Conservation (phyloP, 208 protist genomes). For the Lotmaria passim region DNA sequence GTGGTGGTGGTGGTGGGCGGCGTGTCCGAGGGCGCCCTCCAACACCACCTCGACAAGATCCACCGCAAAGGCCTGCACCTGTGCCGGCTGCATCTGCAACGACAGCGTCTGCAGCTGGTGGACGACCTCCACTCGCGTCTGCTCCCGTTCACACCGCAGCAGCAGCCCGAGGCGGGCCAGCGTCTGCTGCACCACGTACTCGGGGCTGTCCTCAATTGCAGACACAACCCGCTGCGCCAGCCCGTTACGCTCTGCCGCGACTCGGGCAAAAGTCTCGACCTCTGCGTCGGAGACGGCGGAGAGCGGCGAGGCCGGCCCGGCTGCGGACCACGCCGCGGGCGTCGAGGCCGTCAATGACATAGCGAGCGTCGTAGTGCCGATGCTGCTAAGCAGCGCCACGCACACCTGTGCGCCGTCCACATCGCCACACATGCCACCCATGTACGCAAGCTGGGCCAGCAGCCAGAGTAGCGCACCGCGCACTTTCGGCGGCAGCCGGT, state of each 20-base stretch:
- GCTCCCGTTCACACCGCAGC: slow-evolving; percentile 64
- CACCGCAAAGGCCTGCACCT: slow-evolving; percentile 47
- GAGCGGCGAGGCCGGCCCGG: slow-evolving; percentile 8
- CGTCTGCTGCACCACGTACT: slow-evolving; percentile 45
- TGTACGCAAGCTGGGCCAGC: slow-evolving; percentile 73
- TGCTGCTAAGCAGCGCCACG: slow-evolving; percentile 71
- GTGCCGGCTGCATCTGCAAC: slow-evolving; percentile 57
- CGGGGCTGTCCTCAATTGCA: slow-evolving; percentile 22
- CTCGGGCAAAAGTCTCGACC: neutral
- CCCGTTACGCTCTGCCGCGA: slow-evolving; percentile 20
- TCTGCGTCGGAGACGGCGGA: slow-evolving; percentile 7
- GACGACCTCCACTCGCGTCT: slow-evolving; percentile 73
- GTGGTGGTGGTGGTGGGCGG: slow-evolving; percentile 37
- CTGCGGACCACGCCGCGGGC: neutral
- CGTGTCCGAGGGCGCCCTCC: slow-evolving; percentile 55
- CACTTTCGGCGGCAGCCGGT: slow-evolving; percentile 41
- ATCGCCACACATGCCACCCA: slow-evolving; percentile 82
- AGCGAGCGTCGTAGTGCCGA: slow-evolving; percentile 60
- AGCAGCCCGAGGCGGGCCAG: slow-evolving; percentile 68
- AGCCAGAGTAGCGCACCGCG: slow-evolving; percentile 51
- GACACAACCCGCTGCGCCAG: slow-evolving; percentile 44
- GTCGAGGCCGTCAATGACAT: slow-evolving; percentile 19
- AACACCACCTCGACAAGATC: slow-evolving; percentile 67
- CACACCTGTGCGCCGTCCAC: slow-evolving; percentile 76
- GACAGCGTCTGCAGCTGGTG: slow-evolving; percentile 68